Percentiles rank a stretch among this genome's conserved stretches.
These are phyloP conservation scores for Lentinus tigrinus DNA, from an alignment of 768 basidiomycete species.

Conservation along the genomic window DNA sequence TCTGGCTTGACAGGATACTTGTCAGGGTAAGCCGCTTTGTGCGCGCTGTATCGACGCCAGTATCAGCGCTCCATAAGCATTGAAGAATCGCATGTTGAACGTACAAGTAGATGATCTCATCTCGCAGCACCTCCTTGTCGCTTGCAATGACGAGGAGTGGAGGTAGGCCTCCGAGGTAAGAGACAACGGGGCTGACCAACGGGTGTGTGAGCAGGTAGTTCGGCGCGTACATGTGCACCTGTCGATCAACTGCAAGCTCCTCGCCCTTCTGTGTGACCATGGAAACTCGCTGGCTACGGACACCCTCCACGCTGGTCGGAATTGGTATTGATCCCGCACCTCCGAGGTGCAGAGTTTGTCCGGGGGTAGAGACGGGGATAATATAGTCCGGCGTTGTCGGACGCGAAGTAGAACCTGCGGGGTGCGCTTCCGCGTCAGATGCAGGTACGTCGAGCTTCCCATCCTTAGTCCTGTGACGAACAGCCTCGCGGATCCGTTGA, in stretches of 20 bases:
- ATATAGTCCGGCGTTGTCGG: constrained; percentile 11
- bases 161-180: constrained; percentile 87
- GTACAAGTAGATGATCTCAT: constrained; percentile 87
- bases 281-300: constrained; percentile 43
- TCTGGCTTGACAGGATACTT: constrained; percentile 53
- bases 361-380: constrained; percentile 22
- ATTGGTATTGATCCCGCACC: constrained; percentile 41
- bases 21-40: constrained; percentile 86
- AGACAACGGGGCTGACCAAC: constrained; percentile 75
- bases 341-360: constrained; percentile 45
- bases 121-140: constrained; percentile 88
- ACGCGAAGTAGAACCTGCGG: not conserved
- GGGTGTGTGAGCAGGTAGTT: constrained; percentile 80
- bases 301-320: constrained; percentile 34
- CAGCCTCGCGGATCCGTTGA: constrained; percentile 56
- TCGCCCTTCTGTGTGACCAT: constrained; percentile 52
- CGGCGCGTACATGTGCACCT: constrained; percentile 84
- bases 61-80: not conserved
- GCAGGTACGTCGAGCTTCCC: not conserved
- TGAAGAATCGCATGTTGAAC: too few species aligned
- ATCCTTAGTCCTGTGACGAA: constrained; percentile 28
- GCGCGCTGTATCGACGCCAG: constrained; percentile 52
- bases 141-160: constrained; percentile 84
- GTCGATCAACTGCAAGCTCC: constrained; percentile 52
- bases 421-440: not conserved